phyloP scores from a whole-genome alignment of 192 early-diverging fungal genomes.

The Neocallimastix lanati region DNA sequence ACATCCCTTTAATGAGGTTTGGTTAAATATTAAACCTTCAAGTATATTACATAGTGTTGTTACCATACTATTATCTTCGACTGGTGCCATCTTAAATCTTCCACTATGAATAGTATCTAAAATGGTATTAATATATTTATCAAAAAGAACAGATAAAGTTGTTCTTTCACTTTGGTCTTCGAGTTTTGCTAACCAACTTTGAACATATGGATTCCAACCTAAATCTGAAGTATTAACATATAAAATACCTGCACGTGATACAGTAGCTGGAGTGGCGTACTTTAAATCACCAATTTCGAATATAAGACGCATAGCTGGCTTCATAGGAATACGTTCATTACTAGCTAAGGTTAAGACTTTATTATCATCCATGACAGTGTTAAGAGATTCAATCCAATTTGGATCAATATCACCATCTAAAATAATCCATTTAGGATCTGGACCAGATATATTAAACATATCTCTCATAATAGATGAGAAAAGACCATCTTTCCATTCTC shows the following conservation, averaged over 20 bases:
- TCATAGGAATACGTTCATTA: slow-evolving; percentile 49
- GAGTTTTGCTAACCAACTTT: slow-evolving; percentile 44
- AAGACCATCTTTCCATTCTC: slow-evolving; percentile 50
- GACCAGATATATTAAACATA: slow-evolving; percentile 28
- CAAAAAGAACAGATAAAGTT: slow-evolving; percentile 34
- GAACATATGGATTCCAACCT: slow-evolving; percentile 47
- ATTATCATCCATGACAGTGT: slow-evolving; percentile 55
- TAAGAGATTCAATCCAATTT: slow-evolving; percentile 49
- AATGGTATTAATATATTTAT: slow-evolving; percentile 36
- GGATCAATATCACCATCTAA: slow-evolving; percentile 44
- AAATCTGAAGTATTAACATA: slow-evolving; percentile 41
- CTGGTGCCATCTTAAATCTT: slow-evolving; percentile 38
- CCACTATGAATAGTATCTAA: slow-evolving; percentile 32
- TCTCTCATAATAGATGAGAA: slow-evolving; percentile 45
- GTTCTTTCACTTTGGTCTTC: slow-evolving; percentile 40
- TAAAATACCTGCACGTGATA: slow-evolving; percentile 46
- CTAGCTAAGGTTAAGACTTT: slow-evolving; percentile 43
- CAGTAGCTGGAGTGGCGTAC: slow-evolving; percentile 51
- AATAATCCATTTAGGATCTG: slow-evolving; percentile 47
- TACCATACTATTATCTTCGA: slow-evolving; percentile 45
- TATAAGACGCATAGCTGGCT: slow-evolving; percentile 40
- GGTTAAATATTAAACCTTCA: slow-evolving; percentile 35
- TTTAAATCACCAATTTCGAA: slow-evolving; percentile 48
- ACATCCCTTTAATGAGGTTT: slow-evolving; percentile 44
- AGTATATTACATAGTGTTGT: slow-evolving; percentile 38